Evolutionary conservation across 2,329 filamentous ascomycete species (phyloP).

Genomic region (Fusarium nisikadoi): DNA sequence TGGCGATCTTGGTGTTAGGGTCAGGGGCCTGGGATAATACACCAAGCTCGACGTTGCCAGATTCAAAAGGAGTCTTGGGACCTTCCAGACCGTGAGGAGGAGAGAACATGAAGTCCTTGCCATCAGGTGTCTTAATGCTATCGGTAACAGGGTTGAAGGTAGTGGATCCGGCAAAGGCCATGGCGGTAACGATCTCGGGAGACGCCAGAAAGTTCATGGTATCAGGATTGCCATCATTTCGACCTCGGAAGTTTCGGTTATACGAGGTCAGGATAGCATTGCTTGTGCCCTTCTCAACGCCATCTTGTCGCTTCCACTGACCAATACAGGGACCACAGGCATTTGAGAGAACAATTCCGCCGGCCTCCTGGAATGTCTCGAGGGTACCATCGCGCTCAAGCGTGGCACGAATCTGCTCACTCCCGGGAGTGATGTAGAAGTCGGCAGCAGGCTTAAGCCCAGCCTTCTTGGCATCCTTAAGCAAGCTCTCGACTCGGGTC

Average conservation of each 20-base stretch:
- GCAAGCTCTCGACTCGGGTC: conserved; percentile 90
- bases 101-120: conserved; percentile 84
- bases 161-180: conserved; percentile 91
- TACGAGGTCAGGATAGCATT: conserved; percentile 98
- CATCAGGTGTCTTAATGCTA: conserved; percentile 80
- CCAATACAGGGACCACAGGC: conserved; percentile 93
- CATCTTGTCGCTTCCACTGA: conserved; percentile 94
- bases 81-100: conserved; percentile 78
- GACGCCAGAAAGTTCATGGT: conserved; percentile 99
- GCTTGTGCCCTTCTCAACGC: conserved; percentile 81
- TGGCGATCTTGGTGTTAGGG: conserved; percentile 75
- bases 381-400: conserved; percentile 92
- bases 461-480: conserved; percentile 82
- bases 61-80: conserved; percentile 74
- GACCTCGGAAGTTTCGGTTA: conserved; percentile 97
- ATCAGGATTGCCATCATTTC: conserved; percentile 94
- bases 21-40: conserved; percentile 79
- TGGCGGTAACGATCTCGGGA: conserved; percentile 94
- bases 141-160: conserved; percentile 98
- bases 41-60: conserved; percentile 78
- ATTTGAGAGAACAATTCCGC: conserved; percentile 93
- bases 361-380: conserved; percentile 94
- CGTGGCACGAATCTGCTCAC: conserved; percentile 95
- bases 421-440: conserved; percentile 96
- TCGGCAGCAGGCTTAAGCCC: conserved; percentile 92